Evolutionary conservation across 306 rosid genomes (phyloP), one percentile per base, ranked within the genome.

Genomic region (apple (Malus domestica)): DNA sequence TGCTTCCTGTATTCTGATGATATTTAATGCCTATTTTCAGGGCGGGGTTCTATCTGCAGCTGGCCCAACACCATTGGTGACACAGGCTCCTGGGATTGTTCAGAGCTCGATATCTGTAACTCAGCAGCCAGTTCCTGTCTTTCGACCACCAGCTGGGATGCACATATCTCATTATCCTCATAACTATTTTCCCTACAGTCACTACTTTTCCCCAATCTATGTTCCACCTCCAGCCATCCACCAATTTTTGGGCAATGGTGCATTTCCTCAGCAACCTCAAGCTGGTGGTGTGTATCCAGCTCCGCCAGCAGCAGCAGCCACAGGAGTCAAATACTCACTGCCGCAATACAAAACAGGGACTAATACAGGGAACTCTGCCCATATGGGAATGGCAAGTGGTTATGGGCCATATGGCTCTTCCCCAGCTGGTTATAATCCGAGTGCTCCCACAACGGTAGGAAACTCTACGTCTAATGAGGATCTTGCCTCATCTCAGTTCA

Each of bases 51-150:
- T 90, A 76, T 85, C 98, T 74, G 82, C 96, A 12, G 84, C 92
- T 8, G 88, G 97, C 81, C 90, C 91, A 25, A 70, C 96, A 10
- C 91, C 97, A 16, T 81, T 90, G 78, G 88, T 76, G 60, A 89
- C 97, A 76, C 99, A 95, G 83, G 92, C 96, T 76, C 79, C 99
- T 32, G 97, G 97, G 63, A 86, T 88, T 42, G 86, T 95, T 97
- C 99, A 92, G 81, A 95, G 90, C 83, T 89, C 98, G 67, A 81
- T 95, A 82, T 84, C 92, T 40, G 89, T 88, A 65, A 88, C 97
- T 62, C 99, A 95, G 88, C 98, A 90, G 80, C 93, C 96, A 40
- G 86, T 95, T 59, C 90, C 96, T 16, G 92, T 90, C 74, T 95
- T 90, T 75, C 91, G 99, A 62, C 89, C 97, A 3, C 91, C 96